Evolutionary conservation across 306 rosid species (phyloP).

Genomic region (Hippophae gyantsensis): DNA sequence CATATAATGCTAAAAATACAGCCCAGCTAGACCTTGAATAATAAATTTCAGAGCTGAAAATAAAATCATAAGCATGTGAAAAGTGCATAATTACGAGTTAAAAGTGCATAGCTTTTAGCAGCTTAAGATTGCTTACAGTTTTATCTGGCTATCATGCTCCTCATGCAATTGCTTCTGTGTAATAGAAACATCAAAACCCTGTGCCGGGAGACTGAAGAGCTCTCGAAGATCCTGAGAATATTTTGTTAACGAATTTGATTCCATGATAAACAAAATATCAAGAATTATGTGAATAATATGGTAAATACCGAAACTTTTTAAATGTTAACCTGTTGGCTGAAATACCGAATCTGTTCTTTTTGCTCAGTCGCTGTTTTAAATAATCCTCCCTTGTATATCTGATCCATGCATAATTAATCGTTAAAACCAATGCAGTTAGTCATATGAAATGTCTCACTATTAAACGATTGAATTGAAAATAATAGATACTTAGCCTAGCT

Average conservation of each 20-base stretch:
- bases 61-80: neutral
- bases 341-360: conserved; percentile 86
- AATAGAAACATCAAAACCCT: conserved; percentile 87
- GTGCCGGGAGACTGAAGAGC: conserved; percentile 80
- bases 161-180: conserved; percentile 78
- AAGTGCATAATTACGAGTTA: too few species aligned
- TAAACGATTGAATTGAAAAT: neutral
- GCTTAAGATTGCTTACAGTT: conserved; percentile 36
- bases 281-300: neutral
- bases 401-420: conserved; percentile 15
- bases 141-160: conserved; percentile 63
- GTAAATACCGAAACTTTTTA: neutral
- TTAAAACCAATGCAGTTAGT: conserved; percentile 4
- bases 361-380: conserved; percentile 92
- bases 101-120: neutral
- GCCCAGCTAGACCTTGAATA: too few species aligned
- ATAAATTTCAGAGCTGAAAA: neutral
- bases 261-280: neutral
- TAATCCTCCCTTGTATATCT: conserved; percentile 81
- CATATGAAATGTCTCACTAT: neutral
- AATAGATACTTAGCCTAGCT: too few species aligned
- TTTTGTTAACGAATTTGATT: conserved; percentile 1
- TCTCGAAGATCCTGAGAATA: conserved; percentile 72
- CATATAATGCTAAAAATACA: too few species aligned
- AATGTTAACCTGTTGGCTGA: conserved; percentile 74